Base-by-base conservation (phyloP, 306 rosid species). In the Dryas alaskensis region DNA sequence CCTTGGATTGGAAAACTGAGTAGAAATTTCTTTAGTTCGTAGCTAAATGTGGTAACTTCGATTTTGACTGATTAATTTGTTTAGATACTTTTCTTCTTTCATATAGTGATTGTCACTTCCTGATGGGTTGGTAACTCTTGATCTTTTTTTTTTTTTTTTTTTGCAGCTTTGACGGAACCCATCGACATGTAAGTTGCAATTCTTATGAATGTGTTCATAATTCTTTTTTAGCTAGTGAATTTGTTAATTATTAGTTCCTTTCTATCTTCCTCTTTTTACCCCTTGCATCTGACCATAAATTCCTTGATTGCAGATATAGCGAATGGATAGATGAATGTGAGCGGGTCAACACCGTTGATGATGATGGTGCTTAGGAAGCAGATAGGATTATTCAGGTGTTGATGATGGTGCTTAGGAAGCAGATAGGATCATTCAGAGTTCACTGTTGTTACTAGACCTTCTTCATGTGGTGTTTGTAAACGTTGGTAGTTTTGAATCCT, bases 241-340 rank as follows among this genome's bases (percentile, higher is more conserved):
- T 57, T 37, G 19, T 55, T 13, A 12, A 40, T 1, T 6, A 22
- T 25, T 71, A 4, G 63, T 71, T 25, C 40, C 53, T 12, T 13
- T 9, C 10, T 3, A 13, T 7, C 40, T 58, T 68, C 19, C 4
- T 39, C 72, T 70, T 55, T 16, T 55, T 16, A 31, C 10, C 2
- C 10, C 10, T 11, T 42, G 0, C 42, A 3, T 52, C 27, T 55
- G 65, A 47, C 27, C 57, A 2, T 44, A 22, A 40, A 14, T 14
- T 64, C 40, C 76, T 74, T 40, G 50, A 68, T n/a, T 81, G 69
- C 89, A 92, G 98, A 90, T 92, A 92, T 75, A 92, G 94, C 0
- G 98, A 92, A 83, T 92, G 98, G 98, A 92, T 92, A 65, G 98
- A 92, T 52, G 98, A 92, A 89, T 92, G 98, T 4, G 98, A 90